phyloP scores from a whole-genome alignment of 1,284 basidiomycete genomes.

The Leccinum huronense region DNA sequence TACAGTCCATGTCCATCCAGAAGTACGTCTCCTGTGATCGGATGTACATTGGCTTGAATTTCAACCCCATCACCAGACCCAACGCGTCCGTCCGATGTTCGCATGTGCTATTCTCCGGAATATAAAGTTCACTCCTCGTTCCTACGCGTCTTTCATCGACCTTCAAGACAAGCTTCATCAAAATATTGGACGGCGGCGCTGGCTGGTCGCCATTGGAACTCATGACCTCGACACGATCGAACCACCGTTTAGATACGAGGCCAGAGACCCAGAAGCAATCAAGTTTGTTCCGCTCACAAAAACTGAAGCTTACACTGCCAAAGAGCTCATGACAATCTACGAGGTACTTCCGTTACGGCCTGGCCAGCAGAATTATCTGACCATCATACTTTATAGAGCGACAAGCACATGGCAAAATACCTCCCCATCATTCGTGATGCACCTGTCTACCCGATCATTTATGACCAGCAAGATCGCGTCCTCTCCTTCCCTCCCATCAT shows the following conservation, averaged over 20 bases:
- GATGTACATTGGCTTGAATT: background rate
- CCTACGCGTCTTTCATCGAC: constrained; percentile 97
- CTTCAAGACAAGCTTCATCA: constrained; percentile 98
- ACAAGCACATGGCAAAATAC: constrained; percentile 89
- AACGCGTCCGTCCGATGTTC: constrained; percentile 86
- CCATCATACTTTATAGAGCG: constrained; percentile 54
- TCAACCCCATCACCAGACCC: constrained; percentile 48
- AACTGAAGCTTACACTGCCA: constrained; percentile 60
- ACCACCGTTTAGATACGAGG: constrained; percentile 91
- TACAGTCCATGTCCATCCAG: constrained; percentile 66
- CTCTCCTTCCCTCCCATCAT: constrained; percentile 99
- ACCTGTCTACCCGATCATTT: constrained; percentile 97
- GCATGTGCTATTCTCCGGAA: constrained; percentile 90
- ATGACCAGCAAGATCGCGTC: constrained; percentile 84
- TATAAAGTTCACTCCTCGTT: constrained; percentile 82
- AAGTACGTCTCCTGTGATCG: constrained; percentile 48
- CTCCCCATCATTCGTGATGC: constrained; percentile 93
- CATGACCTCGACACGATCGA: constrained; percentile 93
- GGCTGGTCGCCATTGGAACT: constrained; percentile 95
- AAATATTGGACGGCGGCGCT: constrained; percentile 88
- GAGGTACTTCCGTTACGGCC: constrained; percentile 57
- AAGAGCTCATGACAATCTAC: constrained; percentile 82
- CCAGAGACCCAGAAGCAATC: constrained; percentile 83
- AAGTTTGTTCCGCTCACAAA: constrained; percentile 77
- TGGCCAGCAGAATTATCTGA: background rate